Evolutionary conservation across 331 rosid species (phyloP).

Genomic region (Quercus lobata): DNA sequence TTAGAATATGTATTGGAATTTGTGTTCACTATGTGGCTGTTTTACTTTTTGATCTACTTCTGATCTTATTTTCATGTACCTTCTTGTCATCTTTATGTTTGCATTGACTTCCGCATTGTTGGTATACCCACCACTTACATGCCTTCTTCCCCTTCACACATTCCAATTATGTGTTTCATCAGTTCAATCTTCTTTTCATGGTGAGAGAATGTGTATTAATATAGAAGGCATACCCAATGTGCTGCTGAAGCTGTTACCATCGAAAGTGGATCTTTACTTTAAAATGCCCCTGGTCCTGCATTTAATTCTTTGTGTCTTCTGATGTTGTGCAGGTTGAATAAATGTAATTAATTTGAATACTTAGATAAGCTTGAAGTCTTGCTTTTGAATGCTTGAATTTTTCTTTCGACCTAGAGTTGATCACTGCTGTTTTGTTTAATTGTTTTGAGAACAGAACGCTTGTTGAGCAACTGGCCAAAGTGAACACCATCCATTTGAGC

Average conservation of each 20-base stretch:
- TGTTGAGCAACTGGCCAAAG: slow-evolving; percentile 77
- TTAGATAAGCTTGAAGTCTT: not conserved
- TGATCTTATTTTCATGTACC: not conserved
- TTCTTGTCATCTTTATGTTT: not conserved
- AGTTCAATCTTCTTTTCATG: not conserved
- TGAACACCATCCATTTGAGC: slow-evolving; percentile 58
- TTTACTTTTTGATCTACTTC: not conserved
- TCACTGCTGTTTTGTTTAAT: not conserved
- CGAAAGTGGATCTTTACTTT: not conserved
- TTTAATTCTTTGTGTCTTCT: not conserved
- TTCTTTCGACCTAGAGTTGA: slow-evolving; percentile 4
- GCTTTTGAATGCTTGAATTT: not conserved
- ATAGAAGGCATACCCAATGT: not conserved
- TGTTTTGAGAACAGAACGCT: slow-evolving; percentile 44
- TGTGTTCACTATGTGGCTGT: not conserved
- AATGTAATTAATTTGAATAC: not conserved
- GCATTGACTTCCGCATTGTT: not conserved
- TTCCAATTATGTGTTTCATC: not conserved
- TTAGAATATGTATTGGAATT: not conserved
- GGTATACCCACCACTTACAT: not conserved
- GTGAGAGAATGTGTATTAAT: not conserved
- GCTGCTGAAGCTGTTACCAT: not conserved
- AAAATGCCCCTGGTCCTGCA: not conserved
- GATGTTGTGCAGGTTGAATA: not conserved
- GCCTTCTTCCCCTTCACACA: not conserved